Evolutionary conservation across 1,284 basidiomycete genomes (phyloP).

Genomic region (Marasmius fiardii): DNA sequence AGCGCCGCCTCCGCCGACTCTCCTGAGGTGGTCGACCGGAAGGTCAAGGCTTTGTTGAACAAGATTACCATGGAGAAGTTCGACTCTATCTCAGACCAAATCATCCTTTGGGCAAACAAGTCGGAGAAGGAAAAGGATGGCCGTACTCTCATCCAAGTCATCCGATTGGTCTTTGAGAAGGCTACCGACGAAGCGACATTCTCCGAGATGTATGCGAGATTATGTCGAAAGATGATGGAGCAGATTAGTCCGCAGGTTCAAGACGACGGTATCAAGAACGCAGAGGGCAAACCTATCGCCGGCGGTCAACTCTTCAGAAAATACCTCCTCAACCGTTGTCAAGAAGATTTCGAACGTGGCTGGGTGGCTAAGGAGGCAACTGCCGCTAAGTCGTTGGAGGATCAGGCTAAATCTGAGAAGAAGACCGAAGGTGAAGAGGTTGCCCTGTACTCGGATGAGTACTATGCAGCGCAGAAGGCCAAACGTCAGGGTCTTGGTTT

Average conservation of each 20-base stretch:
- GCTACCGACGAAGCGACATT: slow-evolving; percentile 94
- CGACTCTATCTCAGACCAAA: slow-evolving; percentile 91
- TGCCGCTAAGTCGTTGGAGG: slow-evolving; percentile 54
- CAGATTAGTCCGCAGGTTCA: slow-evolving; percentile 82
- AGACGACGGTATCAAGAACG: slow-evolving; percentile 78
- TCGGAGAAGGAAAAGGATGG: slow-evolving; percentile 92
- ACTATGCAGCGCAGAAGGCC: slow-evolving; percentile 95
- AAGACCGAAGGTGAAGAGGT: slow-evolving; percentile 42
- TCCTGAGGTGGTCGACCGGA: slow-evolving; percentile 85
- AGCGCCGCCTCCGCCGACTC: slow-evolving; percentile 56
- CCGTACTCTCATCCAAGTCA: slow-evolving; percentile 92
- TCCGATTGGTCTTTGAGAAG: slow-evolving; percentile 95
- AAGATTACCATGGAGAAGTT: slow-evolving; percentile 98
- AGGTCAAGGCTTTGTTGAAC: slow-evolving; percentile 93
- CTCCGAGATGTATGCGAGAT: slow-evolving; percentile 95
- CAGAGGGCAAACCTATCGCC: slow-evolving; percentile 80
- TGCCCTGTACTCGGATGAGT: slow-evolving; percentile 90
- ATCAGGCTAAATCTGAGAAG: slow-evolving; percentile 58
- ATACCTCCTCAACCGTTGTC: slow-evolving; percentile 90
- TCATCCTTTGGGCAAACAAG: slow-evolving; percentile 93
- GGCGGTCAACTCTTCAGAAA: slow-evolving; percentile 95
- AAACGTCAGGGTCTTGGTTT: slow-evolving; percentile 96
- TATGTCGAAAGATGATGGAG: slow-evolving; percentile 94
- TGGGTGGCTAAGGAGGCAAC: slow-evolving; percentile 73
- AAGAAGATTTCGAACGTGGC: slow-evolving; percentile 93